Evolutionary conservation across 129 eudicot species (phyloP), one percentile per base, ranked within the genome.

Genomic region (Chrysanthemum lavandulifolium): DNA sequence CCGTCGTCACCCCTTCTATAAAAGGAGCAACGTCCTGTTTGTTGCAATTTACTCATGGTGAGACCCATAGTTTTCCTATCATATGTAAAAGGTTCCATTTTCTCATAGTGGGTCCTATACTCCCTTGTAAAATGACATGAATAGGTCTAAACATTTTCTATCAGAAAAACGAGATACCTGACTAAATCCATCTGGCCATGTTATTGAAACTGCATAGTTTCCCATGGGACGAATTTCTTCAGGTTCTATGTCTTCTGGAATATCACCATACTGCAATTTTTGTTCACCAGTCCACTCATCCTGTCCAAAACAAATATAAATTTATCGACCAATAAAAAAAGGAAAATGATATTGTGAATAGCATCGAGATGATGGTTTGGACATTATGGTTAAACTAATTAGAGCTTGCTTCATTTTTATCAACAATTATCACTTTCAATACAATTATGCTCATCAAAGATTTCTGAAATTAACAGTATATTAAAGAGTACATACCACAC

Each of bases 111-210:
- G 47, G 47, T 40, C 9, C 45, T 8, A 36, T 36, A 6, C 45
- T 36, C 47, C 10, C 10, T 14, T 53, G 58, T 4, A 53, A 13
- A 53, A 53, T 64, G 6, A 15, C 69, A 13, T 15, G 68, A 36
- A 14, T 23, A 23, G 47, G 47, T 36, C 47, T 62, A 36, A 63
- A 40, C 10, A 27, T 58, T 52, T 13, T 64, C 2, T 40, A 52
- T 19, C 3, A 33, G 53, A 25, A 19, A 54, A 43, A 55, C 31
- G 19, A 74, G 4, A 31, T 65, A 93, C 98, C 98, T 57, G 90
- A 96, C 78, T 88, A 82, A 95, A 95, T 57, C 99, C 99, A 76
- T 95, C 99, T 51, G 99, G 96, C 99, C 99, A 95, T 61, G 96
- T 85, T 72, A 95, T 95, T 50, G 96, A 86, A 16, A 91, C 99